Evolutionary conservation across 202 grass and related monocot genomes (phyloP).

Genomic region (Brachypodium distachyon): DNA sequence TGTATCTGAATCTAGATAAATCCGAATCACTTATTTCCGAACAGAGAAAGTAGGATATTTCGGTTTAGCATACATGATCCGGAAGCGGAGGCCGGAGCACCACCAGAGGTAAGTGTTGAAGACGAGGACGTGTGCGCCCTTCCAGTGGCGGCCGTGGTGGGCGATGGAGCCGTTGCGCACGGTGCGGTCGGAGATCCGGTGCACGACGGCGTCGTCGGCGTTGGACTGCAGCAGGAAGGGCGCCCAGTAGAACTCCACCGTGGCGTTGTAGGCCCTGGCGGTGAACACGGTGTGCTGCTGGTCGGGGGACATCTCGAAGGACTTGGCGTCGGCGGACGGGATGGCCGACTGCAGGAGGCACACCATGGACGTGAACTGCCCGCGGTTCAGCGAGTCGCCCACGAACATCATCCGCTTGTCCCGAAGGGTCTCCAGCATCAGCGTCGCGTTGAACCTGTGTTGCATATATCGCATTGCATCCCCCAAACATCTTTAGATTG

Average conservation of each 20-base stretch:
- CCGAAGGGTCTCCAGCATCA: slow-evolving; percentile 51
- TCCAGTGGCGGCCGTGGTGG: slow-evolving; percentile 54
- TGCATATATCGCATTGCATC: too few relatives aligned
- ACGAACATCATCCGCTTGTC: slow-evolving; percentile 68
- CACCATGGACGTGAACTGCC: slow-evolving; percentile 82
- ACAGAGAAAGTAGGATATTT: too few relatives aligned
- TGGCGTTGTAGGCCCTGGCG: slow-evolving; percentile 47
- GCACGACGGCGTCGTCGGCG: slow-evolving; percentile 47
- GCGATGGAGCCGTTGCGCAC: slow-evolving; percentile 52
- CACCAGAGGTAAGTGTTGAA: slow-evolving; percentile 95
- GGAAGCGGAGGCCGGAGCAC: slow-evolving; percentile 71
- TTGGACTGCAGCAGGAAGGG: slow-evolving; percentile 86
- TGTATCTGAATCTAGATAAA: too few relatives aligned
- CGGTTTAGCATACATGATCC: slow-evolving; percentile 50
- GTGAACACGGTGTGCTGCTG: slow-evolving; percentile 44
- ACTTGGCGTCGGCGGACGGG: not conserved
- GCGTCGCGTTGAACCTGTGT: slow-evolving; percentile 56
- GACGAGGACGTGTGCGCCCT: slow-evolving; percentile 48
- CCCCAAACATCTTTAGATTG: not conserved
- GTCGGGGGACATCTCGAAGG: slow-evolving; percentile 31
- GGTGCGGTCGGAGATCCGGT: slow-evolving; percentile 55
- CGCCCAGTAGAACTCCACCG: slow-evolving; percentile 91
- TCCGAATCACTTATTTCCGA: too few relatives aligned
- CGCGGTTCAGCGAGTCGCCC: slow-evolving; percentile 66
- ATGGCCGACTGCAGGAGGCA: slow-evolving; percentile 64